These are phyloP conservation scores for Neocatenulostroma microsporum DNA, from an alignment of 2,329 filamentous ascomycete species.

Conservation along the genomic window DNA sequence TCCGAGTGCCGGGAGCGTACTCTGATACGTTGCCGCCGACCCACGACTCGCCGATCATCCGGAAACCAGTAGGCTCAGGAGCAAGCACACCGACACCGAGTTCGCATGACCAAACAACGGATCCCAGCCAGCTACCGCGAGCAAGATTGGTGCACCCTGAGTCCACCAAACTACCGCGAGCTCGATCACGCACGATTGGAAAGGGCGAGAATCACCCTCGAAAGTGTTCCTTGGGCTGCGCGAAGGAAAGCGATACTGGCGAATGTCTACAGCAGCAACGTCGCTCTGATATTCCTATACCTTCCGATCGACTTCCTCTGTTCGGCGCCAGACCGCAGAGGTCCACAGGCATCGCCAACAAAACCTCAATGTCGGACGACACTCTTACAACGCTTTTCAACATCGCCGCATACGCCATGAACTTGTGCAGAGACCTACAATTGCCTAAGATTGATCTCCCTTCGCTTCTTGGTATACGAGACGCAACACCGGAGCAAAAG, in stretches of 20 bases:
- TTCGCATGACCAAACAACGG: too few species aligned
- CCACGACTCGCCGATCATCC: not conserved
- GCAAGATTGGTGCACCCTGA: conserved; percentile 24
- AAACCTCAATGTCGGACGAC: too few species aligned
- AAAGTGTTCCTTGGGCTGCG: conserved; percentile 19
- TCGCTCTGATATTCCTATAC: too few species aligned
- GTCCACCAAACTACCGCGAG: conserved; percentile 18
- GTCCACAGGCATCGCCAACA: not conserved
- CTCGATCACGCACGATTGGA: not conserved
- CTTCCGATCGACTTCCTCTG: not conserved
- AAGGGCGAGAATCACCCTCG: conserved; percentile 4
- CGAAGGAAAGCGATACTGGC: conserved; percentile 10
- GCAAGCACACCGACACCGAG: too few species aligned
- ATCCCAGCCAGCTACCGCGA: conserved; percentile 16
- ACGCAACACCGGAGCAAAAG: conserved; percentile 17
- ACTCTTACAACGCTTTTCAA: too few species aligned
- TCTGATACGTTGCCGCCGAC: too few species aligned
- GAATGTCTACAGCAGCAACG: conserved; percentile 10
- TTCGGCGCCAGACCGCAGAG: not conserved
- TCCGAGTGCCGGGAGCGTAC: not conserved
- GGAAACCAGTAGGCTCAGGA: conserved; percentile 1
- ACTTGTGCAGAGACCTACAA: not conserved
- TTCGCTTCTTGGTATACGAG: conserved; percentile 12
- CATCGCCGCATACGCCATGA: not conserved
- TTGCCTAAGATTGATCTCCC: conserved; percentile 5